Conservation (phyloP, 1,284 basidiomycete genomes). For the Afroboletus lepidellus region DNA sequence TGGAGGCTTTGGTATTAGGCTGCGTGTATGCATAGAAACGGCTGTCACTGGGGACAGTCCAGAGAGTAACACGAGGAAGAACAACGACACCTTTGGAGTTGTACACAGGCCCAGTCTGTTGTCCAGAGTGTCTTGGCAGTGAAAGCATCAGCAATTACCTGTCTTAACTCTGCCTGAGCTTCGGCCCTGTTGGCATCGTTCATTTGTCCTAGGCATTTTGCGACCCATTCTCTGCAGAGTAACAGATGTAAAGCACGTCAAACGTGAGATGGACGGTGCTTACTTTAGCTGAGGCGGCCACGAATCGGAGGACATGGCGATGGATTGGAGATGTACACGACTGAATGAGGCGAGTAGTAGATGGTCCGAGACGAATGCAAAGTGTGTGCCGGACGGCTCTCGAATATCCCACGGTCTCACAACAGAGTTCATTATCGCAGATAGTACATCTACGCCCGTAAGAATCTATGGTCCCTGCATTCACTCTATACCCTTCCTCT, state of each 20-base stretch:
- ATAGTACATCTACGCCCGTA: conserved; percentile 21
- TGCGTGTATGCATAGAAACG: conserved; percentile 31
- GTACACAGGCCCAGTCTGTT: conserved; percentile 82
- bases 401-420: conserved; percentile 22
- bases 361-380: conserved; percentile 9
- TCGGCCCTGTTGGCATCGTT: conserved; percentile 71
- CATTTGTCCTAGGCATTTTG: conserved; percentile 79
- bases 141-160: conserved; percentile 85
- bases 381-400: neutral
- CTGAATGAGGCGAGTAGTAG: neutral
- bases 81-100: conserved; percentile 67
- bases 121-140: conserved; percentile 79
- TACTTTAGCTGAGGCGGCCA: conserved; percentile 67
- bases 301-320: conserved; percentile 56
- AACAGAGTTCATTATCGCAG: conserved; percentile 26
- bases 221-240: conserved; percentile 73
- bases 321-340: neutral
- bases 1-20: conserved; percentile 63
- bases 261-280: conserved; percentile 5
- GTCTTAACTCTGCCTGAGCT: conserved; percentile 77
- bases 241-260: conserved; percentile 2
- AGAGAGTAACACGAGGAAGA: conserved; percentile 1
- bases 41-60: conserved; percentile 24
- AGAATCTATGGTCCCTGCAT: conserved; percentile 23
- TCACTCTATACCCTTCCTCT: conserved; percentile 8